Conservation (phyloP, 192 early-diverging fungal species). For the Coemansia umbellata region DNA sequence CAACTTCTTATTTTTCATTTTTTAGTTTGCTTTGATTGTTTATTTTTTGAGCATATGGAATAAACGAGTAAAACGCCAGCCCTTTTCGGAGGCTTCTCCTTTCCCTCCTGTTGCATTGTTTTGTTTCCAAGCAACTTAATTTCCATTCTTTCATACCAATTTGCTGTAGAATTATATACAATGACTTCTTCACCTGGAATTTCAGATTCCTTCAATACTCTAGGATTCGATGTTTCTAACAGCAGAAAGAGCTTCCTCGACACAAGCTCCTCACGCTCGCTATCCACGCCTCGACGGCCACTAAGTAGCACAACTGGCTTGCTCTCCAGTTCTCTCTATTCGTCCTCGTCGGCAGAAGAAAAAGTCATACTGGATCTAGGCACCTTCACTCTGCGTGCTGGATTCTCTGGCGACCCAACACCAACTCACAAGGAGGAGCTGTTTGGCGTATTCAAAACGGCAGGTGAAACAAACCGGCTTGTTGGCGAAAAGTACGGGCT, state of each 20-base stretch:
- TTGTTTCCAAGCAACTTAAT: no score
- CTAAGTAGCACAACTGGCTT: background rate
- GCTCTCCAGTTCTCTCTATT: background rate
- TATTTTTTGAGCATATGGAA: background rate
- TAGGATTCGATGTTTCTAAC: background rate
- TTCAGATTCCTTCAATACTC: background rate
- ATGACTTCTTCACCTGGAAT: no score
- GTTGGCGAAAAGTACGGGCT: background rate
- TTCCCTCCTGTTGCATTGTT: conserved; percentile 7
- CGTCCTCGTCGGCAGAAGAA: conserved; percentile 62
- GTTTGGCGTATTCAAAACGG: conserved; percentile 20
- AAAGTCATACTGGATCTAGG: conserved; percentile 86
- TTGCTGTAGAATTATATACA: no score
- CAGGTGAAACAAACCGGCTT: background rate
- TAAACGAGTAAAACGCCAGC: no score
- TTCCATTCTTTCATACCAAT: no score
- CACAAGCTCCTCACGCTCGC: no score
- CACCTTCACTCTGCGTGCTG: conserved; percentile 73
- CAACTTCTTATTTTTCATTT: no score
- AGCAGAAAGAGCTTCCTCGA: conserved; percentile 1
- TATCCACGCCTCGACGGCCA: no score
- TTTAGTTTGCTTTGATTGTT: conserved; percentile 4
- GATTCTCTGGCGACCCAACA: conserved; percentile 77
- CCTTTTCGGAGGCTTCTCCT: background rate
- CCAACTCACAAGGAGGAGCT: conserved; percentile 68